These are phyloP conservation scores for Ceratobasidium sp. DNA, from an alignment of 1,284 basidiomycete species.

Conservation along the genomic window DNA sequence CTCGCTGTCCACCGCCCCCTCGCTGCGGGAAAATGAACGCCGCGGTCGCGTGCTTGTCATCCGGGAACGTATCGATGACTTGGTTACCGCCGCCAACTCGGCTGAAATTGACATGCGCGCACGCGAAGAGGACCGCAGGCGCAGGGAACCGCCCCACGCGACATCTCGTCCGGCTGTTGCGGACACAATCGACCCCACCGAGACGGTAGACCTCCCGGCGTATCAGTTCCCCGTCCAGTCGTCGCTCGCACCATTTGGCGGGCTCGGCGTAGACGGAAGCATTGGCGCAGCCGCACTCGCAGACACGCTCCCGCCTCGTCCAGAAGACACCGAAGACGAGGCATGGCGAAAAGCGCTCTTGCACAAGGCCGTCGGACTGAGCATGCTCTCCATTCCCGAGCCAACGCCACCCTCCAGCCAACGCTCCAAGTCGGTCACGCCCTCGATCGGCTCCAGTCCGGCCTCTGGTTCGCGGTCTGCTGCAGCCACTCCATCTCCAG, in stretches of 20 bases:
- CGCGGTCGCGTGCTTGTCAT: conserved; percentile 71
- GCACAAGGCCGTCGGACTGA: conserved; percentile 42
- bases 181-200: conserved; percentile 78
- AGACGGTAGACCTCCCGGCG: conserved; percentile 48
- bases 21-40: conserved; percentile 47
- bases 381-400: conserved; percentile 42
- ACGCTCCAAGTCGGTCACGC: conserved; percentile 12
- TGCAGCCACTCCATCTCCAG: background rate
- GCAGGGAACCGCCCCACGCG: conserved; percentile 31
- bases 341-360: conserved; percentile 42
- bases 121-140: conserved; percentile 49
- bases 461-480: conserved; percentile 19
- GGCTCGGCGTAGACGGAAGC: conserved; percentile 33
- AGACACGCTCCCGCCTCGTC: conserved; percentile 38
- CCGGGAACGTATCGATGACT: conserved; percentile 74
- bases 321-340: conserved; percentile 39
- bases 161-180: conserved; percentile 48
- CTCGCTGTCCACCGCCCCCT: conserved; percentile 44
- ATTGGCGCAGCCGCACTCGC: conserved; percentile 39
- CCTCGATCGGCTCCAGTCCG: background rate
- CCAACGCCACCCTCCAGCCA: conserved; percentile 32
- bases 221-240: conserved; percentile 72
- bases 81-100: conserved; percentile 61
- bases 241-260: conserved; percentile 48
- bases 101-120: conserved; percentile 45